Conservation (phyloP, 78 protist genomes). For the Isochrysis galbana region DNA sequence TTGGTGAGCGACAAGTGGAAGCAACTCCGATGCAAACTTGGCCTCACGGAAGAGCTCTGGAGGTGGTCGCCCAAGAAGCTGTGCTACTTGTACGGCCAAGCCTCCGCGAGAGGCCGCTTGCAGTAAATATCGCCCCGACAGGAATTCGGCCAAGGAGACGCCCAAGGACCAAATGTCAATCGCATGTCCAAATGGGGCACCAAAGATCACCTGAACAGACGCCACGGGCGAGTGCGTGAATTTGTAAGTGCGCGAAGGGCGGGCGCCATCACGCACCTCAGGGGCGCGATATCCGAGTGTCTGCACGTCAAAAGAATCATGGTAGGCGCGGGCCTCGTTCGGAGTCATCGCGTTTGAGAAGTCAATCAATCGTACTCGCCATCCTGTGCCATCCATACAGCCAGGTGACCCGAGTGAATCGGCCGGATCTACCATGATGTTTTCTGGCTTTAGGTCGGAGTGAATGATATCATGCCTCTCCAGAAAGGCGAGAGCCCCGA, state of each 20-base stretch:
- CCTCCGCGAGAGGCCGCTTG: constrained; percentile 20
- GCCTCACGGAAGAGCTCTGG: not conserved
- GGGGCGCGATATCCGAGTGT: constrained; percentile 51
- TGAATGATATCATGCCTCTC: not conserved
- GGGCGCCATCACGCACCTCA: constrained; percentile 3
- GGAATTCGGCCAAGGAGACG: constrained; percentile 37
- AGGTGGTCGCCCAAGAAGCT: constrained; percentile 29
- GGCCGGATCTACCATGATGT: constrained; percentile 14
- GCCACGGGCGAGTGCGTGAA: not conserved
- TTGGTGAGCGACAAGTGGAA: not conserved
- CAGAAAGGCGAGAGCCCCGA: not conserved
- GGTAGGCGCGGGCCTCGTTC: not conserved
- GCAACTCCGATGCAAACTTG: not conserved
- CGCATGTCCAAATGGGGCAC: not conserved
- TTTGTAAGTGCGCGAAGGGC: not conserved
- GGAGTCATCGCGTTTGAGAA: not conserved
- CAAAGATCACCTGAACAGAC: constrained; percentile 6
- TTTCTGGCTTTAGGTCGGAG: constrained; percentile 59
- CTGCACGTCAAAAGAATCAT: not conserved
- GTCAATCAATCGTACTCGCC: not conserved
- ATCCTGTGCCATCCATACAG: not conserved
- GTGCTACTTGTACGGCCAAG: not conserved
- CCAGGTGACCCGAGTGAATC: not conserved
- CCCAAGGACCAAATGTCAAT: constrained; percentile 63
- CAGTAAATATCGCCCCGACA: constrained; percentile 23